These are phyloP conservation scores for Teunomyces panamensis DNA, from an alignment of 805 yeast species.

Conservation along the genomic window DNA sequence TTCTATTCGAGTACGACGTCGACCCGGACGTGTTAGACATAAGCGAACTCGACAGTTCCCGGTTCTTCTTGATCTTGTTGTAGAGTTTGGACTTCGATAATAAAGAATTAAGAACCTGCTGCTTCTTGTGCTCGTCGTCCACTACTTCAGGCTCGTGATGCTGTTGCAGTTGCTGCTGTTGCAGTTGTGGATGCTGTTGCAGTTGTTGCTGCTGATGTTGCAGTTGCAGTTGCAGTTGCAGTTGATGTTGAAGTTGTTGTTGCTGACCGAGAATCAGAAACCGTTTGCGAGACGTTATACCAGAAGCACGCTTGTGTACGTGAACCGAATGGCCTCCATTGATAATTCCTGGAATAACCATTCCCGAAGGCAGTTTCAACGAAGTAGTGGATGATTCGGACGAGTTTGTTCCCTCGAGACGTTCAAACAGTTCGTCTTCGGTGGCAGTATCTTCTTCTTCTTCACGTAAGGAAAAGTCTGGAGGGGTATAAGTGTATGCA, in stretches of 20 bases:
- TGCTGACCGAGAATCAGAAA: constrained; percentile 7
- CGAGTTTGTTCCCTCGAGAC: constrained; percentile 11
- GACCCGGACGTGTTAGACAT: constrained; percentile 19
- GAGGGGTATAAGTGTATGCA: constrained; percentile 6
- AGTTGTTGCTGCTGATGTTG: no score
- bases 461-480: constrained; percentile 13
- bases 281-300: constrained; percentile 6
- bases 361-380: constrained; percentile 2
- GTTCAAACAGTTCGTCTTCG: constrained; percentile 16
- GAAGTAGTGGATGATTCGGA: constrained; percentile 13
- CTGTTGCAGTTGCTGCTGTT: background rate
- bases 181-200: no score
- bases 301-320: constrained; percentile 2
- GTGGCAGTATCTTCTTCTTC: constrained; percentile 13
- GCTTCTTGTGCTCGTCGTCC: constrained; percentile 17
- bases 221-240: no score
- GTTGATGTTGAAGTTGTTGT: background rate
- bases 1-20: constrained; percentile 16
- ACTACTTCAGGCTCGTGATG: constrained; percentile 3
- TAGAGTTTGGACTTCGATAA: constrained; percentile 35
- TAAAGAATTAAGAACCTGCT: constrained; percentile 19
- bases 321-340: background rate
- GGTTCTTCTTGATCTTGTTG: constrained; percentile 32
- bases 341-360: background rate
- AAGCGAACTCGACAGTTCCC: constrained; percentile 34